Evolutionary conservation across 345 rosid genomes (phyloP).

Genomic region (Murraya paniculata): DNA sequence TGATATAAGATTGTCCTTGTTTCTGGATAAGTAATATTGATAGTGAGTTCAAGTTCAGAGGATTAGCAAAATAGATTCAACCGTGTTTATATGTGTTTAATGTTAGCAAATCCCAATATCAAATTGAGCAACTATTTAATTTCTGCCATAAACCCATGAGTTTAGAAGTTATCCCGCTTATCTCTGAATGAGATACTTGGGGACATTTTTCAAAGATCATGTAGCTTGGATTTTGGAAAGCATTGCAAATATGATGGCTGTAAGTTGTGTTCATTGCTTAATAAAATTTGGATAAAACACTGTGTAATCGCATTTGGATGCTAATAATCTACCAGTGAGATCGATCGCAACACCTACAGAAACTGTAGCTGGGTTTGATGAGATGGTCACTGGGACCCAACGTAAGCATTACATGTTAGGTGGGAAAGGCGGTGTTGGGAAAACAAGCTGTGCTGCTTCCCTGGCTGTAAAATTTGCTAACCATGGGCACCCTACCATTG

Average conservation of each 20-base stretch:
- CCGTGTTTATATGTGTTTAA: not conserved
- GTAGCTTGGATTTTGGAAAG: not conserved
- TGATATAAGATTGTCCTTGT: not conserved
- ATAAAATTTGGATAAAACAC: constrained; percentile 3
- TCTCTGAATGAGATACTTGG: not conserved
- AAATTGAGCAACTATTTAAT: not conserved
- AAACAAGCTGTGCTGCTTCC: constrained; percentile 89
- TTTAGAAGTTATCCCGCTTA: not conserved
- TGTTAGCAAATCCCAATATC: not conserved
- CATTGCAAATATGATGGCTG: not conserved
- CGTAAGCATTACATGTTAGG: constrained; percentile 69
- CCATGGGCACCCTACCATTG: constrained; percentile 74
- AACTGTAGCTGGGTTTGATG: constrained; percentile 44
- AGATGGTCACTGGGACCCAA: constrained; percentile 43
- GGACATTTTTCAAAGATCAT: not conserved
- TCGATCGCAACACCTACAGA: constrained; percentile 45
- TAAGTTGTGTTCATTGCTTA: not conserved
- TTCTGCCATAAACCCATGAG: not conserved
- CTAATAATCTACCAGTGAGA: constrained; percentile 40
- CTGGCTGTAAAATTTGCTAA: constrained; percentile 81
- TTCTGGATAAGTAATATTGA: not conserved
- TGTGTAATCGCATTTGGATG: constrained; percentile 9
- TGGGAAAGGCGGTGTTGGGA: constrained; percentile 88
- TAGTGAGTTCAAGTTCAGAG: not conserved
- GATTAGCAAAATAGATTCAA: not conserved